Conservation (phyloP, 768 basidiomycete genomes). For the Pholiota molesta region DNA sequence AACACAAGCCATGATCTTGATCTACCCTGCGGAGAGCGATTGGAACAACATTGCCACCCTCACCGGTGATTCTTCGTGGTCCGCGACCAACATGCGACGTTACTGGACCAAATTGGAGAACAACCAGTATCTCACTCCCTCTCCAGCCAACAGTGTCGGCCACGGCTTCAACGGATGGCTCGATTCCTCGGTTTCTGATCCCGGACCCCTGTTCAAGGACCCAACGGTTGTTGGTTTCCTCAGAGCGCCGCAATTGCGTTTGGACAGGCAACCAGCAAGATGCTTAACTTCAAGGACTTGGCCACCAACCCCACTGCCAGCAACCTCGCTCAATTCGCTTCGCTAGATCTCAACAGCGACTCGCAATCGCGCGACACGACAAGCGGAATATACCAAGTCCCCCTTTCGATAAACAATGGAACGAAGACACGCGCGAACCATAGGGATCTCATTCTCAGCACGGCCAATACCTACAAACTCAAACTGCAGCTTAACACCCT, state of each 20-base stretch:
- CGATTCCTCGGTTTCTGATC: slow-evolving; percentile 6
- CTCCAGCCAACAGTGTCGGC: neutral
- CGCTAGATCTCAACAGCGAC: slow-evolving; percentile 2
- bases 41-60: slow-evolving; percentile 9
- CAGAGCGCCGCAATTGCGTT: slow-evolving; percentile 4
- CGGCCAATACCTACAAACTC: slow-evolving; percentile 40
- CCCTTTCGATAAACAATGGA: slow-evolving; percentile 8
- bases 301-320: neutral
- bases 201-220: slow-evolving; percentile 7
- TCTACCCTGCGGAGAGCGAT: slow-evolving; percentile 10
- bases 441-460: slow-evolving; percentile 7
- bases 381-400: slow-evolving; percentile 9
- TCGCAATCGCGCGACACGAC: slow-evolving; percentile 7
- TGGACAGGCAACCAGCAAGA: neutral
- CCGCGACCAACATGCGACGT: slow-evolving; percentile 7
- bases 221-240: slow-evolving; percentile 5
- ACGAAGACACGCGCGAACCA: slow-evolving; percentile 11
- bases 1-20: slow-evolving; percentile 10
- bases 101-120: slow-evolving; percentile 12
- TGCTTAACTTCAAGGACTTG: neutral
- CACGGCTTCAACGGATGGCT: slow-evolving; percentile 14
- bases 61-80: slow-evolving; percentile 11
- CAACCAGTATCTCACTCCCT: slow-evolving; percentile 8
- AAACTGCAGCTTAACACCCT: slow-evolving; percentile 60
- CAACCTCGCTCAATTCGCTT: neutral